Percentiles rank a stretch among this genome's conserved stretches.
Evolutionary conservation across 768 basidiomycete genomes (phyloP).

Genomic region (Mycena capillaripes): DNA sequence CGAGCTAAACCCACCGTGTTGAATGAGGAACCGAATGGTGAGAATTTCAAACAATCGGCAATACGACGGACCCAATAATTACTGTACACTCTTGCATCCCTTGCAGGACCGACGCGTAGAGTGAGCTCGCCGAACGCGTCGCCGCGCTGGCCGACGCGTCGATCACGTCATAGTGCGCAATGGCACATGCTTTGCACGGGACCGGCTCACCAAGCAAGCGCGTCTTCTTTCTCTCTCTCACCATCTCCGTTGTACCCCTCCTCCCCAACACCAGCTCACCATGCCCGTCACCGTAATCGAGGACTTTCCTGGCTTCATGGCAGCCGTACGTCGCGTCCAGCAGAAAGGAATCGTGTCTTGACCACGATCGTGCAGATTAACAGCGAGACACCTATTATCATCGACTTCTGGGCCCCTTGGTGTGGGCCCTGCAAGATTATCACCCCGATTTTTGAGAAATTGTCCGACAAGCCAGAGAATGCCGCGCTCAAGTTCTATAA

Average conservation of each 20-base stretch:
- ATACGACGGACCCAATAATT: too few relatives aligned
- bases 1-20: too few relatives aligned
- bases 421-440: conserved; percentile 80
- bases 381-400: conserved; percentile 60
- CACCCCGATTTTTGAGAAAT: conserved; percentile 73
- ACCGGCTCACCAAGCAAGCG: conserved; percentile 23
- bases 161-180: conserved; percentile 7
- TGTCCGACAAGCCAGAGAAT: conserved; percentile 52
- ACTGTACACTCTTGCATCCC: too few relatives aligned
- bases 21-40: too few relatives aligned
- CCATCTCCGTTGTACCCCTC: neutral
- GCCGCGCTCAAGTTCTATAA: conserved; percentile 73
- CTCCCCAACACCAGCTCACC: neutral
- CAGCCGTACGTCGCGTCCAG: conserved; percentile 55
- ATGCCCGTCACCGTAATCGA: conserved; percentile 58
- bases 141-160: neutral
- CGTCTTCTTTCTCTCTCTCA: conserved; percentile 5
- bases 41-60: too few relatives aligned
- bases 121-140: neutral
- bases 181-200: conserved; percentile 2
- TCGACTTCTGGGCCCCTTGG: conserved; percentile 88
- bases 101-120: too few relatives aligned
- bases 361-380: conserved; percentile 53
- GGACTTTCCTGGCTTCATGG: conserved; percentile 55
- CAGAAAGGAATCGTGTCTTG: conserved; percentile 5